Base-by-base conservation (phyloP, 371 early-diverging fungal genomes). In the Choanephora cucurbitarum region DNA sequence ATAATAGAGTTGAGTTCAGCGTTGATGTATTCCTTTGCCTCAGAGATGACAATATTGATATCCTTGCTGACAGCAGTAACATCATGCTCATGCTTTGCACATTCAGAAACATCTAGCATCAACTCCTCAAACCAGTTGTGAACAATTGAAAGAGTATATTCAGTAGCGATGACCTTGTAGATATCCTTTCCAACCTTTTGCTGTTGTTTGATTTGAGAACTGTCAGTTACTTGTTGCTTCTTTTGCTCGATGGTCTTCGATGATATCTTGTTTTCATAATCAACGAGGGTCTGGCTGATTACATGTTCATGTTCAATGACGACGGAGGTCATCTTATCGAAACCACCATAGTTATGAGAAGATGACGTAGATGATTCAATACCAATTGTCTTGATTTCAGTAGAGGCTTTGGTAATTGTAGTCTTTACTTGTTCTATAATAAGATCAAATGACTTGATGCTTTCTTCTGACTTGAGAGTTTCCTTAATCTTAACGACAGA, bases 241-340 rank as follows among this genome's bases (percentile, higher is more conserved):
- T 28, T 51, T 34, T 46, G 40, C 21, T 53, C 39, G 5, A 13
- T 33, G 5, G 23, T 43, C 42, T 55, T 18, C 17, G 45, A 43
- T 7, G 67, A 46, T 14, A 64, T 52, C 44, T 60, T 68, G 23
- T 51, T 17, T 39, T 63, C 64, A 49, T 57, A 67, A 24, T 31
- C 17, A 21, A 53, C 61, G 10, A 66, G 43, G 5, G 61, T 44
- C 32, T 62, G 57, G 39, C 59, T 56, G n/a, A 73, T 62, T 14
- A 53, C 28, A 15, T 59, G 58, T 14, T 73, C 70, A 22, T 64
- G 57, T 11, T 62, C 33, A 22, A 64, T 59, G n/a, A 70, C 54
- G 0, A 69, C 34, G 6, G 58, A 52, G 15, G 62, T 54, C 67
- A 73, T 69, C 34, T 60, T 44, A 14, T 62, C 65, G 46, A 60